Evolutionary conservation across 345 rosid species (phyloP), one percentile per base, ranked within the genome.

Genomic region (Pelargonium nanum): DNA sequence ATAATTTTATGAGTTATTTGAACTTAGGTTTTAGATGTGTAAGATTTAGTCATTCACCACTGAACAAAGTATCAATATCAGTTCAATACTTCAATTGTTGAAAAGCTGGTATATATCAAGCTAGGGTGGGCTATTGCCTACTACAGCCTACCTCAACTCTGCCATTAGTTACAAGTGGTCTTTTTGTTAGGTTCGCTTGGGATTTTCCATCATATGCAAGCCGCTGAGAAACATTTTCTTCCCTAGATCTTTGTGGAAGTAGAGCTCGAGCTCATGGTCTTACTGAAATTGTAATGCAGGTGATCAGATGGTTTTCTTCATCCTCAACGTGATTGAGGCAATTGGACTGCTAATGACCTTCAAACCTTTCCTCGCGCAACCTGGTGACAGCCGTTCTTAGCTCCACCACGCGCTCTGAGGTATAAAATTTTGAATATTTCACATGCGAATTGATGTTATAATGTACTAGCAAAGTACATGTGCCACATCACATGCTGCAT

Each of bases 271-370:
- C 23, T 59, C 52, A 2, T 7, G 17, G 6, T 15, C 23, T 50
- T 20, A n/a, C 25, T 19, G n/a, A 16, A 9, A 13, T 3, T 25
- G 58, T 56, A 22, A 9, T 62, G 74, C 77, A 81, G 82, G 83
- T 23, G 58, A 60, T 68, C 66, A 78, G 13, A 67, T 78, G 75
- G 74, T 81, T 52, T 81, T 81, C 70, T 72, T 81, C 74, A 22
- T 78, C 57, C 74, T 78, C 19, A 78, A 78, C 62, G 15, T 57
- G 48, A 17, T 81, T 1, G 85, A 81, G 69, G 73, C 69, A 26
- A 25, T 81, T n/a, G 85, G 82, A n/a, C 51, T 81, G 65, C 50
- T 78, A 53, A 48, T 71, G 77, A 73, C 81, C 59, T 76, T 78
- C 75, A 72, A 72, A 61, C 83, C 85, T 16, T 81, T 81, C 61